These are phyloP conservation scores for Cyberlindnera americana DNA, from an alignment of 805 yeast genomes.

Conservation along the genomic window DNA sequence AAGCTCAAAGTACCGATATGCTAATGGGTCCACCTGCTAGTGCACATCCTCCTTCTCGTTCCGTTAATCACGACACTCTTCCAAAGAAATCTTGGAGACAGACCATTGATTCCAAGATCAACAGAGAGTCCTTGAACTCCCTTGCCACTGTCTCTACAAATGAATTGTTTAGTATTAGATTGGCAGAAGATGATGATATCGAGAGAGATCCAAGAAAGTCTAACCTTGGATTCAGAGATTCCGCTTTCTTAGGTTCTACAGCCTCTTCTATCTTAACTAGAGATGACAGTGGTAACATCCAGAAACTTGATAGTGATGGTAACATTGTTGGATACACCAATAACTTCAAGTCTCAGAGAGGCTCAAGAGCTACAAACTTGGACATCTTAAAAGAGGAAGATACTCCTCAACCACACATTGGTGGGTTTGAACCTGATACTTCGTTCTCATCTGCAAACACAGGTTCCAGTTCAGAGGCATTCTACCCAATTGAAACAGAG, in stretches of 20 bases:
- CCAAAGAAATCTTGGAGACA: conserved; percentile 61
- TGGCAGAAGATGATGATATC: conserved; percentile 57
- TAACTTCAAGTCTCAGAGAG: conserved; percentile 14
- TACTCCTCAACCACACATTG: conserved; percentile 15
- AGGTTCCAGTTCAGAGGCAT: conserved; percentile 25
- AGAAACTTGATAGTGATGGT: conserved; percentile 28
- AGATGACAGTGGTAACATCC: conserved; percentile 29
- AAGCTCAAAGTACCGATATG: conserved; percentile 38
- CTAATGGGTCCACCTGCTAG: conserved; percentile 28
- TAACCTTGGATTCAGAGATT: conserved; percentile 37
- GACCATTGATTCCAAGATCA: conserved; percentile 27
- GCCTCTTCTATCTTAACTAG: conserved; percentile 26
- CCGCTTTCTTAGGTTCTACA: conserved; percentile 34
- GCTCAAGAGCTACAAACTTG: conserved; percentile 22
- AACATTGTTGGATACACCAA: conserved; percentile 21
- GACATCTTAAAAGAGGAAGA: conserved; percentile 26
- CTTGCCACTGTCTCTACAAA: conserved; percentile 83
- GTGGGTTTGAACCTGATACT: conserved; percentile 14
- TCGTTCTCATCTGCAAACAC: conserved; percentile 23
- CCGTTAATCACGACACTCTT: conserved; percentile 17
- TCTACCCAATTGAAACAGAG: conserved; percentile 21
- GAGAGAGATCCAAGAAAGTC: conserved; percentile 42
- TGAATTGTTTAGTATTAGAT: conserved; percentile 72
- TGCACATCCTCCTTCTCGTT: conserved; percentile 2
- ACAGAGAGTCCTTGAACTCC: conserved; percentile 67